Base-by-base conservation (phyloP, 139 green algal genomes). In the Penium margaritaceum region DNA sequence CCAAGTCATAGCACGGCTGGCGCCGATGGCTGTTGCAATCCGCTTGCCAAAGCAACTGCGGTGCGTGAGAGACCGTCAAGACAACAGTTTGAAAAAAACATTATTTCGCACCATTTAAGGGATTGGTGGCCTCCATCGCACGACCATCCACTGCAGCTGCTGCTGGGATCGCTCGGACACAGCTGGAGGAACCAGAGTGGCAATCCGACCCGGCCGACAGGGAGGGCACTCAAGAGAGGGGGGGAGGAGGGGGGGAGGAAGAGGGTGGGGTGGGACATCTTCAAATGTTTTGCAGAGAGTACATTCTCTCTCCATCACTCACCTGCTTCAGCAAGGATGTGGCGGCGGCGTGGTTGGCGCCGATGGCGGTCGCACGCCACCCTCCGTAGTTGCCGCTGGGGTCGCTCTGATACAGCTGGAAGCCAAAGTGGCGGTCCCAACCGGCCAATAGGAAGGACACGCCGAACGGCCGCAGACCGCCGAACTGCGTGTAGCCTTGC, bases 391-490 rank as follows among this genome's bases (percentile, higher is more conserved):
- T 99, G 54, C 94, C 94, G 35, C 76, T 90, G 34, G 94, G 94
- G 74, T 99, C 93, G 60, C 80, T 91, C 75, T 96, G 90, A 83
- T 98, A 80, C 27, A 99, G 87, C 88, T 99, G 94, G 83, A 96
- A 99, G 12, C 89, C 88, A 57, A 89, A 70, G 55, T 76, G 63
- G 29, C 70, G 44, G 41, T 99, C 94, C 89, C 93, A 99, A 38
- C 94, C 94, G n/a, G 89, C 94, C 65, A 96, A 98, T 43, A 99
- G 81, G 37, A 99, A 84, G 1, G 94, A 97, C 19, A 97, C 94
- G 30, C 94, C 94, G 84, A 97, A 99, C 1, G 94, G 94, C 4
- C 94, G 84, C 5, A 97, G 88, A 4, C 94, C 94, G 30, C 94
- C 94, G 79, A 92, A 99, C 79, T 99, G 74, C 30, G 74, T 80